Conservation (phyloP, 2,329 filamentous ascomycete genomes). For the Dothistroma pini region DNA sequence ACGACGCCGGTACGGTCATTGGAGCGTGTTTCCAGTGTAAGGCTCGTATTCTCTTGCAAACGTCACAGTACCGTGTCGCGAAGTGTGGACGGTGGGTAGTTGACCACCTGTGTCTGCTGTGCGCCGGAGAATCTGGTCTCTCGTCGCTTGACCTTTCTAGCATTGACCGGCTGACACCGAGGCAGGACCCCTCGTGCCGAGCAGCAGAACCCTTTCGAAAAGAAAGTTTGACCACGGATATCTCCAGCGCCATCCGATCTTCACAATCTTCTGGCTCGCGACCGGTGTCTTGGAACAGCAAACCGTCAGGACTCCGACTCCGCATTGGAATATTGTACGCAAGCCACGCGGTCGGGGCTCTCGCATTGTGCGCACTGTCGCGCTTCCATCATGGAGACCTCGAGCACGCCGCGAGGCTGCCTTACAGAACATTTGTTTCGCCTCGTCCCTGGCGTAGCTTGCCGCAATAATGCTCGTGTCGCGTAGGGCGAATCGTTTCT, state of each 20-base stretch:
- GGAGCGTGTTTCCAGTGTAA: not conserved
- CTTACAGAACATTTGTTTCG: not conserved
- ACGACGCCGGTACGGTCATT: not conserved
- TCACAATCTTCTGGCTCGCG: no score
- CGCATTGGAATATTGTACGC: no score
- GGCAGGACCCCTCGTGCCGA: no score
- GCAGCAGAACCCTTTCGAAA: no score
- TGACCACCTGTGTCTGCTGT: no score
- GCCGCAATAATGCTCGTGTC: conserved; percentile 1
- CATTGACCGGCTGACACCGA: no score
- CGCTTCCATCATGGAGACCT: not conserved
- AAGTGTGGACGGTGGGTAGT: not conserved
- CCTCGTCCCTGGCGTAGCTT: not conserved
- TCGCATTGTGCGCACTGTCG: not conserved
- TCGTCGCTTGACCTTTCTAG: no score
- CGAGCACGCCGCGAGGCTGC: not conserved
- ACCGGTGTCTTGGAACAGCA: no score
- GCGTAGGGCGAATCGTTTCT: not conserved
- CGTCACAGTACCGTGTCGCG: not conserved
- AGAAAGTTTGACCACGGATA: no score
- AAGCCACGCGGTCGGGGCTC: not conserved
- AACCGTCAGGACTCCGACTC: no score
- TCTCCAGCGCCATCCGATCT: no score
- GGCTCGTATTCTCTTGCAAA: not conserved
- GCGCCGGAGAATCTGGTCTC: no score